A percentile compares a stretch with the other conserved stretches of the same genome.
These are phyloP conservation scores for Saururus chinensis DNA, from an alignment of 164 flowering plant genomes.

Conservation along the genomic window DNA sequence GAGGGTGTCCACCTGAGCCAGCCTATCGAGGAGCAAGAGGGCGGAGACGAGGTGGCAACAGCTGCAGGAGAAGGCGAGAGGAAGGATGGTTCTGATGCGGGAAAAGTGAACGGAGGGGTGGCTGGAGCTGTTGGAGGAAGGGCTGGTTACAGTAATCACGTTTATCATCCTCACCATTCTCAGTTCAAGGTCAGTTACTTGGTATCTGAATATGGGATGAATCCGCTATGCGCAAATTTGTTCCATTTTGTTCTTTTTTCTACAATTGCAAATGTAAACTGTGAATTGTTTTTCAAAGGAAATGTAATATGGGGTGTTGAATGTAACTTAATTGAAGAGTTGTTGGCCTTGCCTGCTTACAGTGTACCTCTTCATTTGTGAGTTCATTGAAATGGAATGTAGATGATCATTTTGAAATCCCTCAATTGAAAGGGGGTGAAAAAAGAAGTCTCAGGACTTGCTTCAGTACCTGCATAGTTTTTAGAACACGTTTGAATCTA, in stretches of 20 bases:
- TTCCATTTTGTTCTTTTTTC: not conserved
- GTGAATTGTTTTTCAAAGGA: not conserved
- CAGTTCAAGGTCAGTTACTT: slow-evolving; percentile 91
- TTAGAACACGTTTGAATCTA: too few species aligned
- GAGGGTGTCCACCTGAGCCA: slow-evolving; percentile 35
- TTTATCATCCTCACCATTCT: slow-evolving; percentile 78
- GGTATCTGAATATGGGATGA: slow-evolving; percentile 3
- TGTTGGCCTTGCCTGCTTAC: not conserved
- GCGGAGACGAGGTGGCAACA: slow-evolving; percentile 56
- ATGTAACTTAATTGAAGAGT: too few species aligned
- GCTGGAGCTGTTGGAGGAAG: slow-evolving; percentile 34
- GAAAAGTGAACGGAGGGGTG: slow-evolving; percentile 33
- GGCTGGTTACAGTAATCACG: slow-evolving; percentile 57
- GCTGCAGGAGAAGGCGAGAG: slow-evolving; percentile 57
- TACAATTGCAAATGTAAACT: not conserved
- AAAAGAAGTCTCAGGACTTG: not conserved
- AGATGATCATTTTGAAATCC: not conserved
- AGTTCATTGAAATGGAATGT: not conserved
- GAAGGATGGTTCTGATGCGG: slow-evolving; percentile 39
- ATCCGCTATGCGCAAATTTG: not conserved
- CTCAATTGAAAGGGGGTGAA: not conserved
- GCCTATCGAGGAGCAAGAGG: slow-evolving; percentile 48
- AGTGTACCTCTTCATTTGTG: not conserved
- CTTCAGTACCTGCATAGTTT: too few species aligned
- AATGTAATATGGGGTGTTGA: not conserved